Evolutionary conservation across 1,139 yeast species (phyloP).

Genomic region (Debaryomyces fabryi): DNA sequence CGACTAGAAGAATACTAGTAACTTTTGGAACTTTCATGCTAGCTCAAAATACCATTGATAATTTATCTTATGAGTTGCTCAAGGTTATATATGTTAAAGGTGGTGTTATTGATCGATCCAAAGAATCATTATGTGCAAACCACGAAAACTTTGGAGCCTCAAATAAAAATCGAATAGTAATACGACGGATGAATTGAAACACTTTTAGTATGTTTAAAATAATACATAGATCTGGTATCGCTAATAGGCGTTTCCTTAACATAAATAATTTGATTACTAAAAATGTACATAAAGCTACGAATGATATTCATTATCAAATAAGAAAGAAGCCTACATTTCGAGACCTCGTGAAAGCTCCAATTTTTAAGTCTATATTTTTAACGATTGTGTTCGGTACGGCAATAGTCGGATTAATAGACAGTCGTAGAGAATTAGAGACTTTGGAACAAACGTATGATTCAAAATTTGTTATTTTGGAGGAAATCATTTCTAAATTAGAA

Average conservation of each 20-base stretch:
- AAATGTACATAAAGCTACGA: constrained; percentile 4
- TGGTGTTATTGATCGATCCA: background rate
- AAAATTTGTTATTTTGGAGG: constrained; percentile 37
- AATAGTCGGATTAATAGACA: constrained; percentile 42
- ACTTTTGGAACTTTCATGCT: constrained; percentile 40
- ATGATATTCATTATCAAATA: background rate
- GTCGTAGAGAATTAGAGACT: constrained; percentile 36
- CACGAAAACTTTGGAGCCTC: background rate
- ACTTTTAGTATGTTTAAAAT: background rate
- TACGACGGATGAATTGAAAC: background rate
- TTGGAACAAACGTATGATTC: constrained; percentile 32
- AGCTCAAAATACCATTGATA: background rate
- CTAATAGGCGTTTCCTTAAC: background rate
- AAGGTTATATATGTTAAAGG: background rate
- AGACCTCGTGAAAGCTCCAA: constrained; percentile 32
- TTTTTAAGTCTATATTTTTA: constrained; percentile 41
- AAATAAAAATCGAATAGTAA: background rate
- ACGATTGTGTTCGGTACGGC: constrained; percentile 44
- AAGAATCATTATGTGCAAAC: constrained; percentile 4
- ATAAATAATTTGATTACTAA: background rate
- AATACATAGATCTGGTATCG: background rate
- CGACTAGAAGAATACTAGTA: constrained; percentile 38
- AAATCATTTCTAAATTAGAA: constrained; percentile 31
- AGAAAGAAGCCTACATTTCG: constrained; percentile 21
- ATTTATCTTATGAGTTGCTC: background rate